Conservation (phyloP, 2,329 filamentous ascomycete genomes). For the Cryphonectria japonica region DNA sequence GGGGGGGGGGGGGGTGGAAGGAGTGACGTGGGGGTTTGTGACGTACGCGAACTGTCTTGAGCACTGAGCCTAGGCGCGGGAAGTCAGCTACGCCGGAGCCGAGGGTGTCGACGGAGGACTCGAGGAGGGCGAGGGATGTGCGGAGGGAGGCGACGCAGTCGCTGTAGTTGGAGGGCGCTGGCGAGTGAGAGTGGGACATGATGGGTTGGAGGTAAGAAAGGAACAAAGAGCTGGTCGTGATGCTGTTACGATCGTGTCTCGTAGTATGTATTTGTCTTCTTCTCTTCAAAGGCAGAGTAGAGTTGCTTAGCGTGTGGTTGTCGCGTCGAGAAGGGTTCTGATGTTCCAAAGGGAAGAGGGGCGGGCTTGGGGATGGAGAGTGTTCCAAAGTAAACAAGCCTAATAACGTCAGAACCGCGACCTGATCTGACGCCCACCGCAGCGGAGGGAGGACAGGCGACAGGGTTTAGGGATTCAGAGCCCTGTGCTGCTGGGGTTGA, state of each 20-base stretch:
- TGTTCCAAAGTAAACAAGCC: not conserved
- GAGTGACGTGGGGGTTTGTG: not conserved
- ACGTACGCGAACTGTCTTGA: constrained; percentile 62
- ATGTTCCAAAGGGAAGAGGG: not conserved
- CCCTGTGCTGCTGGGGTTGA: not conserved
- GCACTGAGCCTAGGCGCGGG: constrained; percentile 57
- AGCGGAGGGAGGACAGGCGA: not conserved
- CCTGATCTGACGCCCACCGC: too few relatives aligned
- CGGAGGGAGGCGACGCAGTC: constrained; percentile 65
- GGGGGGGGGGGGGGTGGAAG: not conserved
- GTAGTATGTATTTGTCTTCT: not conserved
- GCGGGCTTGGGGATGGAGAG: not conserved
- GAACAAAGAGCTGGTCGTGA: not conserved
- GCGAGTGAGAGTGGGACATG: constrained; percentile 23
- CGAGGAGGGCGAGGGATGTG: constrained; percentile 62
- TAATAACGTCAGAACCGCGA: not conserved
- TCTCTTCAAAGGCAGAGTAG: not conserved
- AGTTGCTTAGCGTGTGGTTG: not conserved
- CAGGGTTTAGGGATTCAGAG: not conserved
- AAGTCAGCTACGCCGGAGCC: constrained; percentile 61
- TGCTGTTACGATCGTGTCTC: not conserved
- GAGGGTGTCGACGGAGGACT: constrained; percentile 62
- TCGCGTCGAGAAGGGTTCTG: not conserved
- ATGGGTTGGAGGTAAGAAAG: not conserved
- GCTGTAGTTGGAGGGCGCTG: constrained; percentile 45